These are phyloP conservation scores for Aureobasidium sp. DNA, from an alignment of 2,329 filamentous ascomycete genomes.

Conservation along the genomic window DNA sequence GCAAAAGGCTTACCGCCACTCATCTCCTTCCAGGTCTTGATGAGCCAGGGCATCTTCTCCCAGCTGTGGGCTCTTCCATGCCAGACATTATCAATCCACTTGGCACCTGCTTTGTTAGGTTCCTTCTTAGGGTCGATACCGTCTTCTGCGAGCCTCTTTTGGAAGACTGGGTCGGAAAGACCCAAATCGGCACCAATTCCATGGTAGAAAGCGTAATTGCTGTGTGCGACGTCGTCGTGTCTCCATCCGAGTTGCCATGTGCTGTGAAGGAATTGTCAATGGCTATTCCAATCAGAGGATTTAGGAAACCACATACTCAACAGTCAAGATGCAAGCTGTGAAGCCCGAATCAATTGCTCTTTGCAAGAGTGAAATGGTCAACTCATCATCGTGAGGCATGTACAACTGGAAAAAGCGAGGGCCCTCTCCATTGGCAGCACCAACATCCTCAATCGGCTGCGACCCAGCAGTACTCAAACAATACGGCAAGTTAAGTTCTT, in stretches of 20 bases:
- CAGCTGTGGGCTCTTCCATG: slow-evolving; percentile 56
- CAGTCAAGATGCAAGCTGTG: slow-evolving; percentile 50
- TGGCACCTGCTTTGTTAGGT: slow-evolving; percentile 46
- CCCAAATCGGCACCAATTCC: slow-evolving; percentile 52
- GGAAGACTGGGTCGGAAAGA: slow-evolving; percentile 52
- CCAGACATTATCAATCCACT: slow-evolving; percentile 60
- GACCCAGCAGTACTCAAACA: slow-evolving; percentile 51
- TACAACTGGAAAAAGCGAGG: slow-evolving; percentile 57
- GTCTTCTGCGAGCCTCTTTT: slow-evolving; percentile 41
- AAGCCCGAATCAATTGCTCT: slow-evolving; percentile 49
- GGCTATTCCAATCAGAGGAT: too few relatives aligned
- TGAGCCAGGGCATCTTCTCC: slow-evolving; percentile 59
- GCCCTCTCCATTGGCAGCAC: slow-evolving; percentile 43
- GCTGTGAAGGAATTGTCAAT: background rate
- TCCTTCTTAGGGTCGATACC: slow-evolving; percentile 47
- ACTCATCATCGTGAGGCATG: slow-evolving; percentile 54
- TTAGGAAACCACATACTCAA: slow-evolving; percentile 32
- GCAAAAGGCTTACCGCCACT: slow-evolving; percentile 50
- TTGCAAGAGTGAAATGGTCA: slow-evolving; percentile 49
- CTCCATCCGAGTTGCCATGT: slow-evolving; percentile 58
- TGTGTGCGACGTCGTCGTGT: slow-evolving; percentile 48
- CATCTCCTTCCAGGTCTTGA: slow-evolving; percentile 48
- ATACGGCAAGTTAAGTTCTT: slow-evolving; percentile 52
- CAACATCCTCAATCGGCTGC: slow-evolving; percentile 51
- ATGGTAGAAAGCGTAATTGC: slow-evolving; percentile 57